Conservation (phyloP, 495 filamentous ascomycete genomes). For the Aspergillus hancockii region DNA sequence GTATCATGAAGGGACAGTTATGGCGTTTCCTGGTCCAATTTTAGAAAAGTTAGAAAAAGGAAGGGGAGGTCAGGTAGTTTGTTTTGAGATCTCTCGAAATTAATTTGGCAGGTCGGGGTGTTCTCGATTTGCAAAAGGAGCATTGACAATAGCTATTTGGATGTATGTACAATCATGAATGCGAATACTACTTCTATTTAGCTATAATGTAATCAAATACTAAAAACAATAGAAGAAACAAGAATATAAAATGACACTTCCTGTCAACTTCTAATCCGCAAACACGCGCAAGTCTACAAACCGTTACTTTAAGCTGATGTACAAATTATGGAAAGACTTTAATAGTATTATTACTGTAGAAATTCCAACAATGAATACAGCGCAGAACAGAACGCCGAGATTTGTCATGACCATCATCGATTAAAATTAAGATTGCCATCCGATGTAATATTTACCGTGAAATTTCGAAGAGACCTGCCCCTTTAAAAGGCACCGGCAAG, state of each 20-base stretch:
- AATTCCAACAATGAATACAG: neutral
- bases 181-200: neutral
- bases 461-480: neutral
- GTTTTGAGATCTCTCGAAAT: slow-evolving; percentile 1
- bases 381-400: neutral
- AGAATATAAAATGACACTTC: neutral
- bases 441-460: slow-evolving; percentile 17
- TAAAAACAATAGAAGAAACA: neutral
- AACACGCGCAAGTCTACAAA: neutral
- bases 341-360: no score
- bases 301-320: neutral
- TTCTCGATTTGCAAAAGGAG: neutral
- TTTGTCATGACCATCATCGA: slow-evolving; percentile 30
- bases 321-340: neutral
- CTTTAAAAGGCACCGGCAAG: slow-evolving; percentile 56
- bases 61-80: neutral
- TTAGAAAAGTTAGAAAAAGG: slow-evolving; percentile 13
- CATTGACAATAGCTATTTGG: neutral
- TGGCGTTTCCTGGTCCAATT: slow-evolving; percentile 13
- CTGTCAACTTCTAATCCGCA: neutral
- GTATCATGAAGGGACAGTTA: slow-evolving; percentile 12
- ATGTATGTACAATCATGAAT: neutral
- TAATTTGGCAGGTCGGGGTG: neutral
- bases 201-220: neutral
- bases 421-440: slow-evolving; percentile 21